Evolutionary conservation across 305 asterid species (phyloP).

Genomic region (Solanum hybrid): DNA sequence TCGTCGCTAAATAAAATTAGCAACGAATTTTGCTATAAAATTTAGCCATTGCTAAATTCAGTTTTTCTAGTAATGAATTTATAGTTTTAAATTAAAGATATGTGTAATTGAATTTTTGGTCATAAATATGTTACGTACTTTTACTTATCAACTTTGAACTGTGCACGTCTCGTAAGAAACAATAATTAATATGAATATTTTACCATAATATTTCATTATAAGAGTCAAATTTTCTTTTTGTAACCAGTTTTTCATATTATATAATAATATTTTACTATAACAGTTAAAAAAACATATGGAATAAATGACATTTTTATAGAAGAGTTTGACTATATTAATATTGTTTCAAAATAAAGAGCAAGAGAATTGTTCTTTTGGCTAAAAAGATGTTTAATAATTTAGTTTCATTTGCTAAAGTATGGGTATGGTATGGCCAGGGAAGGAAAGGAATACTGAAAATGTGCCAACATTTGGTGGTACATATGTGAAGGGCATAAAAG

Average conservation of each 20-base stretch:
- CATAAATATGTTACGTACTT: not conserved
- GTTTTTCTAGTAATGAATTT: not conserved
- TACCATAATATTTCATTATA: not conserved
- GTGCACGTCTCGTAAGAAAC: not conserved
- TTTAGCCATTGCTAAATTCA: not conserved
- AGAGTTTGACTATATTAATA: not conserved
- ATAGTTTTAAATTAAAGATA: not conserved
- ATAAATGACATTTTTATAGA: not conserved
- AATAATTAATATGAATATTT: not conserved
- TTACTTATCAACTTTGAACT: not conserved
- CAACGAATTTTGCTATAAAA: too few species aligned
- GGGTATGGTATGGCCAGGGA: not conserved
- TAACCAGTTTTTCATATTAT: not conserved
- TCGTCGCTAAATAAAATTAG: not conserved
- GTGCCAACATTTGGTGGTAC: conserved; percentile 10
- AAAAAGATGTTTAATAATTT: not conserved
- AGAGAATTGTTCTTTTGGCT: not conserved
- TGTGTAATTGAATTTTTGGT: not conserved
- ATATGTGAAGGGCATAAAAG: not conserved
- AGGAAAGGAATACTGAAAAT: not conserved
- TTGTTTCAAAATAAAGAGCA: not conserved
- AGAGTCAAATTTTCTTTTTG: not conserved
- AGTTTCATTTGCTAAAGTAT: not conserved
- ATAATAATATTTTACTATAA: not conserved
- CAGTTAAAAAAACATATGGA: not conserved